These are phyloP conservation scores for Bifiguratus adelaidae DNA, from an alignment of 192 early-diverging fungal genomes.

Conservation along the genomic window DNA sequence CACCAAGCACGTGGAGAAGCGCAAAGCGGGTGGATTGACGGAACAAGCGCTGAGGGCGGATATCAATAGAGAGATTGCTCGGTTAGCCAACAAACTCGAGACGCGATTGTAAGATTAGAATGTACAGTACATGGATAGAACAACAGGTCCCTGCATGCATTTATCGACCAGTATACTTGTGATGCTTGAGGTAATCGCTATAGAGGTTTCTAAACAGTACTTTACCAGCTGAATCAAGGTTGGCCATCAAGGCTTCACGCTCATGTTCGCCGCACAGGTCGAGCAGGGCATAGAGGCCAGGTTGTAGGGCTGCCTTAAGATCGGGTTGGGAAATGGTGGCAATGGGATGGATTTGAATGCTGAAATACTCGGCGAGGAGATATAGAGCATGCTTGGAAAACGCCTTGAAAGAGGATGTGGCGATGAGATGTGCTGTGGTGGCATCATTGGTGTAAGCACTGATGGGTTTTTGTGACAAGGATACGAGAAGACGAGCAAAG, in stretches of 20 bases:
- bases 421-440: not conserved
- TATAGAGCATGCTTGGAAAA: slow-evolving; percentile 38
- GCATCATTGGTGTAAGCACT: not conserved
- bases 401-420: slow-evolving; percentile 16
- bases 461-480: not conserved
- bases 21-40: no score
- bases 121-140: no score
- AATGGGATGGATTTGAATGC: slow-evolving; percentile 37
- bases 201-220: slow-evolving; percentile 36
- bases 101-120: no score
- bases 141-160: no score
- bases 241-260: slow-evolving; percentile 50
- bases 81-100: no score
- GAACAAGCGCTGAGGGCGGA: no score
- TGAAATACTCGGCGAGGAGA: slow-evolving; percentile 41
- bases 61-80: no score
- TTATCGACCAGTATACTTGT: slow-evolving; percentile 47
- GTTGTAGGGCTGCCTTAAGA: slow-evolving; percentile 32
- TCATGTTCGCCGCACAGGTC: slow-evolving; percentile 57
- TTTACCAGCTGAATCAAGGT: slow-evolving; percentile 42
- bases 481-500: slow-evolving; percentile 10
- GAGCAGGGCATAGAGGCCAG: slow-evolving; percentile 47
- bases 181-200: slow-evolving; percentile 31
- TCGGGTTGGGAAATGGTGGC: slow-evolving; percentile 23
- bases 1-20: no score